phyloP scores from a whole-genome alignment of 768 basidiomycete species.

The Kwoniella europaea region DNA sequence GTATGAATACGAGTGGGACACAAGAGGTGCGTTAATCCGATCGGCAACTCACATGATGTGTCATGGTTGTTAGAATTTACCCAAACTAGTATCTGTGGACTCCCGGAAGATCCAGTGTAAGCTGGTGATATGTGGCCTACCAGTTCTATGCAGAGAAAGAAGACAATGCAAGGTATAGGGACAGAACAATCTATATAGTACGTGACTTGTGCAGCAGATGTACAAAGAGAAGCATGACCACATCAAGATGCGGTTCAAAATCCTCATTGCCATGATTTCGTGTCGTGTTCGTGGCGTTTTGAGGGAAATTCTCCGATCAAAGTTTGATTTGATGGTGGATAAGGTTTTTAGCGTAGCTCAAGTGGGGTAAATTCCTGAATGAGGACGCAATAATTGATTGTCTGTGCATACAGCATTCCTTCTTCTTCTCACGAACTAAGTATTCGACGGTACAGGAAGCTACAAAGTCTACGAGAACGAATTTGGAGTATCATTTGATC shows the following conservation, averaged over 20 bases:
- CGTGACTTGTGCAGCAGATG: too few relatives aligned
- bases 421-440: too few relatives aligned
- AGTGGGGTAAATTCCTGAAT: neutral
- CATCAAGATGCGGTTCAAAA: too few relatives aligned
- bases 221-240: neutral
- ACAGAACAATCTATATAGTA: too few relatives aligned
- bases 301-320: neutral
- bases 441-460: too few relatives aligned
- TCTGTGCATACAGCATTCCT: too few relatives aligned
- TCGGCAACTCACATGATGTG: neutral
- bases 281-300: neutral
- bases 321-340: neutral
- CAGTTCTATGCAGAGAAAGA: neutral
- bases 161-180: too few relatives aligned
- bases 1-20: neutral
- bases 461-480: neutral
- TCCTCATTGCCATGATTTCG: neutral
- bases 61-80: neutral
- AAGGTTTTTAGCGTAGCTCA: neutral
- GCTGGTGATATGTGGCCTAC: neutral
- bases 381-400: too few relatives aligned
- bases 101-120: neutral
- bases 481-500: neutral
- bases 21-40: neutral
- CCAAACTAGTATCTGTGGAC: neutral